Percentiles rank a stretch among this genome's conserved stretches.
Evolutionary conservation across 305 asterid species (phyloP).

Genomic region (Plantago lanceolata): DNA sequence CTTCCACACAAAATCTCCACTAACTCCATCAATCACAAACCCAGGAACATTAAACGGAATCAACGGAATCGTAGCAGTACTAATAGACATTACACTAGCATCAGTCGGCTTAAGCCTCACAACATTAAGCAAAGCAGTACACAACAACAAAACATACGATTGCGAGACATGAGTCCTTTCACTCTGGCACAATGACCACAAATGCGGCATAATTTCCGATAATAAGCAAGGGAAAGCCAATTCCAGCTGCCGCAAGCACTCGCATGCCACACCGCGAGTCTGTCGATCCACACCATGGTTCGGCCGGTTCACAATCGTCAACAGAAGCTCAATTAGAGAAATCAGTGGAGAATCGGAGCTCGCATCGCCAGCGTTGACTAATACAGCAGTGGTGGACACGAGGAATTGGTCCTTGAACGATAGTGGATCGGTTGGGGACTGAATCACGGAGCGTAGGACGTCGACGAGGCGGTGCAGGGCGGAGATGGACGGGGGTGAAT

Average conservation of each 20-base stretch:
- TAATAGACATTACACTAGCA: slow-evolving; percentile 32
- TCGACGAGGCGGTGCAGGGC: slow-evolving; percentile 48
- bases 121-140: slow-evolving; percentile 43
- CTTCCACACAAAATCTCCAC: slow-evolving; percentile 44
- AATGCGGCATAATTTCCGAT: slow-evolving; percentile 53
- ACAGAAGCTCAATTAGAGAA: slow-evolving; percentile 63
- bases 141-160: slow-evolving; percentile 55
- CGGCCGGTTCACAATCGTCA: slow-evolving; percentile 78
- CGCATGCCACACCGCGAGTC: slow-evolving; percentile 76
- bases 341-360: slow-evolving; percentile 27
- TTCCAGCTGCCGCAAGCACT: slow-evolving; percentile 86
- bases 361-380: slow-evolving; percentile 26
- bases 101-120: slow-evolving; percentile 49
- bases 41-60: slow-evolving; percentile 70
- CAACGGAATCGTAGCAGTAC: slow-evolving; percentile 52
- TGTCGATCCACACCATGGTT: slow-evolving; percentile 83
- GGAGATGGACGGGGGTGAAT: slow-evolving; percentile 28
- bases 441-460: slow-evolving; percentile 56
- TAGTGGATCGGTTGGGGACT: slow-evolving; percentile 62
- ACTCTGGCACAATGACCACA: slow-evolving; percentile 73
- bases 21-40: slow-evolving; percentile 39
- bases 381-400: slow-evolving; percentile 56
- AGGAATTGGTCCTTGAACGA: slow-evolving; percentile 76
- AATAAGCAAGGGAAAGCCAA: slow-evolving; percentile 73
- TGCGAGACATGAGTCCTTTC: slow-evolving; percentile 89